These are phyloP conservation scores for Ilyonectria sp. DNA, from an alignment of 2,329 filamentous ascomycete species.

Conservation along the genomic window DNA sequence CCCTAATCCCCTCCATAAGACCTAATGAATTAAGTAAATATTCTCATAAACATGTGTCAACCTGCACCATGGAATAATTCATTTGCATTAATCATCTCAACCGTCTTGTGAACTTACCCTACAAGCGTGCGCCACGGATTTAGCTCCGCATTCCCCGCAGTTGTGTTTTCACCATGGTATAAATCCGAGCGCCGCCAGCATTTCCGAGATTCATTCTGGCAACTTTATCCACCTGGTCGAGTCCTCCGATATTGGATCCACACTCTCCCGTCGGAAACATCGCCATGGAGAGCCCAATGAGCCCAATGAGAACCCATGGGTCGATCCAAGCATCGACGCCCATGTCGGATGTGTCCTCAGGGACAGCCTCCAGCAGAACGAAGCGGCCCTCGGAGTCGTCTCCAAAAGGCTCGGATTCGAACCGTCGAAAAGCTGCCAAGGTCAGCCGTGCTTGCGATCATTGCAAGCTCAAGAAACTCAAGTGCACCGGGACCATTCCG, in stretches of 20 bases:
- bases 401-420: slow-evolving; percentile 32
- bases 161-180: neutral
- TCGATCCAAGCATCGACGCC: slow-evolving; percentile 28
- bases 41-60: too few species aligned
- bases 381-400: slow-evolving; percentile 31
- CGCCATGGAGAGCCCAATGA: slow-evolving; percentile 28
- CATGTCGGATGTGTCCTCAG: slow-evolving; percentile 34
- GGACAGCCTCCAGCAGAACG: slow-evolving; percentile 4
- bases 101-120: neutral
- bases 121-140: neutral
- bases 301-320: slow-evolving; percentile 12
- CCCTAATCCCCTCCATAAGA: too few species aligned
- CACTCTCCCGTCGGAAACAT: slow-evolving; percentile 14
- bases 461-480: slow-evolving; percentile 57
- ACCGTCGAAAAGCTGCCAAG: slow-evolving; percentile 47
- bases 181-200: slow-evolving; percentile 19
- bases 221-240: neutral
- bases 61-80: too few species aligned
- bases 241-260: neutral
- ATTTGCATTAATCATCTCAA: neutral
- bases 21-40: too few species aligned
- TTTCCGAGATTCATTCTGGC: slow-evolving; percentile 16
- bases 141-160: slow-evolving; percentile 20
- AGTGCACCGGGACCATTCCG: slow-evolving; percentile 56
- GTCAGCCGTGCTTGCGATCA: slow-evolving; percentile 57